Percentiles rank a stretch among this genome's conserved stretches.
These are phyloP conservation scores for Cryphonectria parasitica DNA, from an alignment of 2,329 filamentous ascomycete species.

Conservation along the genomic window DNA sequence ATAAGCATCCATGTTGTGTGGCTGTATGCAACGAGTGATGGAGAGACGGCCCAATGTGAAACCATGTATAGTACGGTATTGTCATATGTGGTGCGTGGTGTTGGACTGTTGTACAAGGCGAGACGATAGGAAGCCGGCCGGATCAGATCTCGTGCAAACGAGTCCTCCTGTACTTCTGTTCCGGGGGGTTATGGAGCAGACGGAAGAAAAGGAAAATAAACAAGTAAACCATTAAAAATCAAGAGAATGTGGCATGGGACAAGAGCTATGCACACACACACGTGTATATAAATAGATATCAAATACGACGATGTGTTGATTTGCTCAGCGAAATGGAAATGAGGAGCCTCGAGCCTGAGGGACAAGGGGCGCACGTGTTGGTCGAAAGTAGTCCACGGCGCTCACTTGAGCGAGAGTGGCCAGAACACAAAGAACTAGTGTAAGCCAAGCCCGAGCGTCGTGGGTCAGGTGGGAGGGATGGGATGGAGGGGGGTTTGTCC, in stretches of 20 bases:
- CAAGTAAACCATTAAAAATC: too few species aligned
- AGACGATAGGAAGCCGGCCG: too few species aligned
- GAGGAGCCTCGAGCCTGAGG: background rate
- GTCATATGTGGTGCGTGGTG: background rate
- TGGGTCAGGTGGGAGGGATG: background rate
- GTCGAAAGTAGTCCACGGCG: background rate
- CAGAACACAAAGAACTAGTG: background rate
- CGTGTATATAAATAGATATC: background rate
- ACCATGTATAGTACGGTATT: background rate
- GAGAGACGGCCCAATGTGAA: background rate
- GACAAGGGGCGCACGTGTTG: conserved; percentile 1
- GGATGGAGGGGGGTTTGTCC: background rate
- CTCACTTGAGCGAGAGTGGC: background rate
- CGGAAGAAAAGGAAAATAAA: too few species aligned
- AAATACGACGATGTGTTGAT: background rate
- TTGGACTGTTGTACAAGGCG: too few species aligned
- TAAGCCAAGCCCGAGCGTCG: background rate
- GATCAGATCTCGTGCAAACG: too few species aligned
- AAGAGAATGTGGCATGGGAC: too few species aligned
- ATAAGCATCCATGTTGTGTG: conserved; percentile 54
- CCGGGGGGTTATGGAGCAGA: too few species aligned
- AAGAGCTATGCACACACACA: too few species aligned
- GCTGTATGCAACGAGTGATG: background rate
- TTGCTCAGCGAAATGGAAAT: background rate
- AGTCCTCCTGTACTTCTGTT: too few species aligned